A percentile compares a stretch with the other conserved stretches of the same genome.
These are phyloP conservation scores for Malbranchea zuffiana DNA, from an alignment of 2,329 filamentous ascomycete species.

Conservation along the genomic window DNA sequence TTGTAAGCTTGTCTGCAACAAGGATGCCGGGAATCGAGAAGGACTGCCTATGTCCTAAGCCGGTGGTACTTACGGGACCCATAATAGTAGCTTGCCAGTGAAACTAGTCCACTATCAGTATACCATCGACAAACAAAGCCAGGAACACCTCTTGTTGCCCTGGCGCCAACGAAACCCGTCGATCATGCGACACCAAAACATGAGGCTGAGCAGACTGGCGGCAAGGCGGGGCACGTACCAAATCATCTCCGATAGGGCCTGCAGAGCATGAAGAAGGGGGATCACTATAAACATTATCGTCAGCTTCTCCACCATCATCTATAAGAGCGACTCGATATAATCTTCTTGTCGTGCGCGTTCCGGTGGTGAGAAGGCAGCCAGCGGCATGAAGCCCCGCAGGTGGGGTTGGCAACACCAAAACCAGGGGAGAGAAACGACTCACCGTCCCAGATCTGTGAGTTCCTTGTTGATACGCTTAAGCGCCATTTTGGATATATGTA, in stretches of 20 bases:
- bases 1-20: conserved; percentile 6
- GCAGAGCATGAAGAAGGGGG: conserved; percentile 98
- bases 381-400: conserved; percentile 10
- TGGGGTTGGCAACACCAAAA: conserved; percentile 11
- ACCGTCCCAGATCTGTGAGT: conserved; percentile 43
- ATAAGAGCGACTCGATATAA: background rate
- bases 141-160: conserved; percentile 2
- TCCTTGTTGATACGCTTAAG: conserved; percentile 46
- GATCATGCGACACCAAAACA: conserved; percentile 12
- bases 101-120: conserved; percentile 50
- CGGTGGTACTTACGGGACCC: conserved; percentile 70
- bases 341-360: background rate
- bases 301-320: background rate
- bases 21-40: background rate
- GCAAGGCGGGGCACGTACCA: conserved; percentile 55
- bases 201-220: conserved; percentile 13
- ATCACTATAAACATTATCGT: conserved; percentile 50
- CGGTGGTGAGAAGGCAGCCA: background rate
- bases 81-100: conserved; percentile 99
- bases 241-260: conserved; percentile 89
- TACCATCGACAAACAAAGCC: background rate
- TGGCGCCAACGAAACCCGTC: conserved; percentile 11
- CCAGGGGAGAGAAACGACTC: conserved; percentile 20
- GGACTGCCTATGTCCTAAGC: no score
- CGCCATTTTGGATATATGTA: conserved; percentile 32